Evolutionary conservation across 2,329 filamentous ascomycete genomes (phyloP).

Genomic region (Epichloe baconii): DNA sequence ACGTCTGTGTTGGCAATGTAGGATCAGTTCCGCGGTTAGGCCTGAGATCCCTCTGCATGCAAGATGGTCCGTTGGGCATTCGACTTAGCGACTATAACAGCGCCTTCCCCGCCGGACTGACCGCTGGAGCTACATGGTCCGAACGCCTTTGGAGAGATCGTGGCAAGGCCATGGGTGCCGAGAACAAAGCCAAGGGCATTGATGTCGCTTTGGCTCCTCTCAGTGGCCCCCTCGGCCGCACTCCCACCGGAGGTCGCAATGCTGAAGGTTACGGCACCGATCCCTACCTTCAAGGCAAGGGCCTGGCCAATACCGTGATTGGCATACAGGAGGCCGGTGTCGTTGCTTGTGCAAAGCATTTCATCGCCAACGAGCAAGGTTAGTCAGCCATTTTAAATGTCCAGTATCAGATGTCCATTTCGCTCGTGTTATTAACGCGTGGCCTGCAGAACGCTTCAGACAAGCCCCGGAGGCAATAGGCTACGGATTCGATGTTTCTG

Average conservation of each 20-base stretch:
- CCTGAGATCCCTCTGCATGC: constrained; percentile 65
- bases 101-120: constrained; percentile 67
- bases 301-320: constrained; percentile 58
- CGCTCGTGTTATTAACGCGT: neutral
- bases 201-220: constrained; percentile 52
- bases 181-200: constrained; percentile 63
- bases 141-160: constrained; percentile 48
- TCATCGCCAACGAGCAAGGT: constrained; percentile 57
- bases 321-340: constrained; percentile 75
- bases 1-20: constrained; percentile 64
- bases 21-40: constrained; percentile 59
- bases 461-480: constrained; percentile 41
- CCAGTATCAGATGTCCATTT: neutral
- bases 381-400: neutral
- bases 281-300: constrained; percentile 59
- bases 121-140: constrained; percentile 74
- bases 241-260: constrained; percentile 36
- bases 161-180: constrained; percentile 36
- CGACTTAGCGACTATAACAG: constrained; percentile 68
- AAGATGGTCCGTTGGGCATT: constrained; percentile 73
- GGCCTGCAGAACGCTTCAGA: constrained; percentile 51
- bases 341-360: constrained; percentile 74
- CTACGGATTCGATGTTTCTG: constrained; percentile 46
- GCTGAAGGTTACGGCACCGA: constrained; percentile 62
- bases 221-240: constrained; percentile 32